These are phyloP conservation scores for Phytopythium boreale DNA, from an alignment of 352 stramenopile genomes.

Conservation along the genomic window DNA sequence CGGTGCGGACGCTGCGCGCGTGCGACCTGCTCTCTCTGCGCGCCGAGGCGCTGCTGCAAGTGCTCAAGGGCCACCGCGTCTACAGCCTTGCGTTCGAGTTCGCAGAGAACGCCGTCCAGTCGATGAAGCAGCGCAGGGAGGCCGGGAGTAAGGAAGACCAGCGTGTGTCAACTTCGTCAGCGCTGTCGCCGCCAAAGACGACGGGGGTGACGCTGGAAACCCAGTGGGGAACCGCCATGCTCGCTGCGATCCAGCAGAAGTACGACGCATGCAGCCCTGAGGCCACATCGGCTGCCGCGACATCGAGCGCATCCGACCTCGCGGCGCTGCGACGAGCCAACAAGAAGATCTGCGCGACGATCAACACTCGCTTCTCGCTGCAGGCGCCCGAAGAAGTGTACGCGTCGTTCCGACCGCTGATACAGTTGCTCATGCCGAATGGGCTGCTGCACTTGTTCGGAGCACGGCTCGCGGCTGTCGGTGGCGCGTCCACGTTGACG, in stretches of 20 bases:
- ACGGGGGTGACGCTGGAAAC: conserved; percentile 23
- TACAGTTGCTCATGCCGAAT: conserved; percentile 58
- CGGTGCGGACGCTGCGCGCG: conserved; percentile 44
- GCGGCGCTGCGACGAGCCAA: conserved; percentile 1
- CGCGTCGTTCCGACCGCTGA: conserved; percentile 30
- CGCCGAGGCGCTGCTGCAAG: conserved; percentile 32
- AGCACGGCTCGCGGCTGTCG: background rate
- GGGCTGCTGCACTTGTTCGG: conserved; percentile 27
- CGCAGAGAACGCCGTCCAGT: conserved; percentile 16
- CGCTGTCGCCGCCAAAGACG: background rate
- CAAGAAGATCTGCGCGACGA: conserved; percentile 23
- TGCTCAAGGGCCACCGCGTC: conserved; percentile 39
- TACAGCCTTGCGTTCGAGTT: conserved; percentile 44
- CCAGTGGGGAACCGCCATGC: conserved; percentile 36
- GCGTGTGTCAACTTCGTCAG: background rate
- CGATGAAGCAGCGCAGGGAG: conserved; percentile 5
- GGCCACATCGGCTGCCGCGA: conserved; percentile 1
- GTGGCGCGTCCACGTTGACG: background rate
- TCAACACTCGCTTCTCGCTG: conserved; percentile 26
- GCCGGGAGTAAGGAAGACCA: conserved; percentile 15
- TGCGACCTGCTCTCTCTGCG: conserved; percentile 58
- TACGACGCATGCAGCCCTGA: conserved; percentile 1
- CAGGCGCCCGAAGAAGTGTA: conserved; percentile 30
- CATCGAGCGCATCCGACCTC: conserved; percentile 1
- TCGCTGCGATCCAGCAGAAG: conserved; percentile 33